These are phyloP conservation scores for Cyclospora cayetanensis DNA, from an alignment of 169 alveolate species.

Conservation along the genomic window DNA sequence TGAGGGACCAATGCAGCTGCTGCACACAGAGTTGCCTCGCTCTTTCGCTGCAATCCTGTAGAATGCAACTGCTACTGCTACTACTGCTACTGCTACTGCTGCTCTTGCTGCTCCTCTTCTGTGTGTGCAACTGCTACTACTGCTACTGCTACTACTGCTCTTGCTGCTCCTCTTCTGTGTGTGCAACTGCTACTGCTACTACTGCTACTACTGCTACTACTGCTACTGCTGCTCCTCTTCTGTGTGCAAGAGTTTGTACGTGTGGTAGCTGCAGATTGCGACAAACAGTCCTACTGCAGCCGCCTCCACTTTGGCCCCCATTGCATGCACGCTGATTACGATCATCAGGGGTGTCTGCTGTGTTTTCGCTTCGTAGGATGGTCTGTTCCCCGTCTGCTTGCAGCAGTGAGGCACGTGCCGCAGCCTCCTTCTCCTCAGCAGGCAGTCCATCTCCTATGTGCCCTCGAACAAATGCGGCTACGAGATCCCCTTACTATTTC, in stretches of 20 bases:
- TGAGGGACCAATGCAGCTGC: neutral
- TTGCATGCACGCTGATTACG: too few relatives aligned
- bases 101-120: neutral
- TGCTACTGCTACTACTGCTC: neutral
- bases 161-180: neutral
- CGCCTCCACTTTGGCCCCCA: too few relatives aligned
- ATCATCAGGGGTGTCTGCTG: too few relatives aligned
- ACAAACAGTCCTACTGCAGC: too few relatives aligned
- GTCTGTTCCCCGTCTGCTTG: neutral
- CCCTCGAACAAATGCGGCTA: neutral
- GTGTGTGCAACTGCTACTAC: neutral
- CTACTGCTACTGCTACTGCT: neutral
- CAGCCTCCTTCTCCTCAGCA: neutral
- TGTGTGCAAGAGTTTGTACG: too few relatives aligned
- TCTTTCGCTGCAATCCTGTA: too few relatives aligned
- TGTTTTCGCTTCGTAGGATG: neutral
- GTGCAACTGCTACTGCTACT: neutral
- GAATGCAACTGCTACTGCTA: neutral
- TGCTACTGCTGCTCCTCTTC: constrained; percentile 13
- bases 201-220: neutral
- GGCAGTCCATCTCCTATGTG: neutral
- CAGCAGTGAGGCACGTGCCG: neutral
- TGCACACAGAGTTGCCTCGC: too few relatives aligned
- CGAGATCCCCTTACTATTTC: neutral
- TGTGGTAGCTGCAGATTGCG: too few relatives aligned